Evolutionary conservation across 257 asterid genomes (phyloP).

Genomic region (Rubia yunnanensis): DNA sequence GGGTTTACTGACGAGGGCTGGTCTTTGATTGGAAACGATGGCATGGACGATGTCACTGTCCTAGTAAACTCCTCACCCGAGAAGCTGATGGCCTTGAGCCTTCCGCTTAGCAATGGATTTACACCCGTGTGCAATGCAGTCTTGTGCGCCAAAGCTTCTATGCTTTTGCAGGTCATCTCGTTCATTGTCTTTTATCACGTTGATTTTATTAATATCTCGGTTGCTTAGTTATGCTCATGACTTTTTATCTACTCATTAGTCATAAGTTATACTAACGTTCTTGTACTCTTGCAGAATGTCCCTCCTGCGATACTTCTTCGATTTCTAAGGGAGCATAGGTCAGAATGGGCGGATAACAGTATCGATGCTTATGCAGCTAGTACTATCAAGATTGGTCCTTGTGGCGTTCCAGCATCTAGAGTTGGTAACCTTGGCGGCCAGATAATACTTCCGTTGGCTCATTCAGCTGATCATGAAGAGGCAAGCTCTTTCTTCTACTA

Average conservation of each 20-base stretch:
- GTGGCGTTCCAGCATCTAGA: slow-evolving; percentile 49
- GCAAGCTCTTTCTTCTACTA: slow-evolving; percentile 28
- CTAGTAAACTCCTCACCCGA: slow-evolving; percentile 78
- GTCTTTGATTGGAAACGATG: slow-evolving; percentile 63
- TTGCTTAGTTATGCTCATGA: no score
- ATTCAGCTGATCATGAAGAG: slow-evolving; percentile 90
- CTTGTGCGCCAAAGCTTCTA: slow-evolving; percentile 83
- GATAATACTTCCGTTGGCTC: slow-evolving; percentile 78
- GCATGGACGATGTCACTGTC: slow-evolving; percentile 69
- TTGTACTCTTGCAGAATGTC: slow-evolving; percentile 47
- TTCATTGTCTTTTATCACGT: no score
- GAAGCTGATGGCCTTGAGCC: slow-evolving; percentile 62
- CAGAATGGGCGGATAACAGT: slow-evolving; percentile 90
- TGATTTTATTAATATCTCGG: not conserved
- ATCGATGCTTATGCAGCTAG: slow-evolving; percentile 77
- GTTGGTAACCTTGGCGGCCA: slow-evolving; percentile 66
- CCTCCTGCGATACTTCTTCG: slow-evolving; percentile 83
- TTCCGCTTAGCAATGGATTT: slow-evolving; percentile 57
- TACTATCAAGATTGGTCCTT: slow-evolving; percentile 62
- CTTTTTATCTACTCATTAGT: not conserved
- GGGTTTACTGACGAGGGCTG: slow-evolving; percentile 83
- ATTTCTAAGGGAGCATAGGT: slow-evolving; percentile 80
- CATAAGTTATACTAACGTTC: not conserved
- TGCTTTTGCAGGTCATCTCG: slow-evolving; percentile 69
- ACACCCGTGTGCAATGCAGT: slow-evolving; percentile 54